Percentiles rank a stretch among this genome's conserved stretches.
phyloP scores from a whole-genome alignment of 441 rosid species.

The Erodium trifolium region DNA sequence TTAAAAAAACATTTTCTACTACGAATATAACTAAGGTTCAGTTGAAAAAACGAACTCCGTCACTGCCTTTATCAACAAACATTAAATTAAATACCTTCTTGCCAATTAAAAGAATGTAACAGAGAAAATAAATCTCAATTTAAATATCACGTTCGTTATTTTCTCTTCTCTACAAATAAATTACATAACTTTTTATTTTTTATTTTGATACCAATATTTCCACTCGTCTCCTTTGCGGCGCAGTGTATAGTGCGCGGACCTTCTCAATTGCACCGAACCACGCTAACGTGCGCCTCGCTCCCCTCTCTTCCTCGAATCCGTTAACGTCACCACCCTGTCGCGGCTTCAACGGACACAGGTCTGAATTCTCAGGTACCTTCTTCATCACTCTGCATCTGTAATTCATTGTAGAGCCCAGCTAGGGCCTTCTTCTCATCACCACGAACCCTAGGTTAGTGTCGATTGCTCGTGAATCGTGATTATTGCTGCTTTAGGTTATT shows the following conservation, averaged over 20 bases:
- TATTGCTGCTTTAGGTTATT: not conserved
- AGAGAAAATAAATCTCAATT: too few species aligned
- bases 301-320: constrained; percentile 2
- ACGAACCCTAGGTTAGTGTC: constrained; percentile 7
- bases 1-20: too few species aligned
- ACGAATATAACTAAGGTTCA: too few species aligned
- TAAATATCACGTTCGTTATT: too few species aligned
- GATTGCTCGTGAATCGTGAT: not conserved
- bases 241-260: constrained; percentile 3
- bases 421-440: not conserved
- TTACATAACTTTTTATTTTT: too few species aligned
- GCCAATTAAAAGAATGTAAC: too few species aligned
- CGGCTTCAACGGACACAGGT: constrained; percentile 9
- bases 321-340: constrained; percentile 3
- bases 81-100: too few species aligned
- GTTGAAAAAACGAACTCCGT: too few species aligned
- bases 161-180: too few species aligned
- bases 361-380: not conserved
- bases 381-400: not conserved
- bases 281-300: not conserved
- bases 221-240: constrained; percentile 11
- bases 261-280: not conserved
- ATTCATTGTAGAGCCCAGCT: not conserved
- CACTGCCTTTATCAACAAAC: too few species aligned
- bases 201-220: not conserved